These are phyloP conservation scores for Paramecium octaurelia DNA, from an alignment of 73 alveolate genomes.

Conservation along the genomic window DNA sequence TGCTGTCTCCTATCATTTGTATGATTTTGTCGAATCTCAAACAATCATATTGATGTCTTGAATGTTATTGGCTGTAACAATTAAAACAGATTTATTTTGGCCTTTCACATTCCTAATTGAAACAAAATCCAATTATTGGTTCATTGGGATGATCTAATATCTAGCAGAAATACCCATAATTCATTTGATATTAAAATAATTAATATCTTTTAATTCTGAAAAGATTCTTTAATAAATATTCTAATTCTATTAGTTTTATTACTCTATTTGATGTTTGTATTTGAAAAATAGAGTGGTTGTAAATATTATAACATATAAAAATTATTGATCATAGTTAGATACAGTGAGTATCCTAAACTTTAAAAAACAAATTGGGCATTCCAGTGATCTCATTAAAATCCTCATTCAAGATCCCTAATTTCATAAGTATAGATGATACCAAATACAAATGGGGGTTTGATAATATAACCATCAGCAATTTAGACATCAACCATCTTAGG, in stretches of 20 bases:
- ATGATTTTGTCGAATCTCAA: neutral
- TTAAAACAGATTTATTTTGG: neutral
- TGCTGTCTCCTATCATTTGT: neutral
- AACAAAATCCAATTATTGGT: neutral
- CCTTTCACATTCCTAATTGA: neutral
- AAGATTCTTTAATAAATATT: too few relatives aligned
- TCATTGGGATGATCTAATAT: neutral
- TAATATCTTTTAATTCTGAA: too few relatives aligned
- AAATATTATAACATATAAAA: neutral
- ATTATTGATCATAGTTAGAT: neutral
- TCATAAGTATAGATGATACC: neutral
- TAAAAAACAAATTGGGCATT: neutral
- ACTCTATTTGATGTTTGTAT: too few relatives aligned
- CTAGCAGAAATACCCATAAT: neutral
- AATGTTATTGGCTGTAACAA: neutral
- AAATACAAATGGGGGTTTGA: slow-evolving; percentile 18
- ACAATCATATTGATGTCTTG: neutral
- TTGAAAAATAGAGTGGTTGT: neutral
- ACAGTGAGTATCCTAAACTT: neutral
- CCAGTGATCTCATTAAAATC: slow-evolving; percentile 4
- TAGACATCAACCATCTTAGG: neutral
- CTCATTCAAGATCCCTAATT: neutral
- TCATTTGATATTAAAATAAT: neutral
- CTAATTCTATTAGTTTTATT: neutral
- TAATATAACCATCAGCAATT: neutral